Conservation (phyloP, 495 filamentous ascomycete species). For the Aspergillus panamensis region DNA sequence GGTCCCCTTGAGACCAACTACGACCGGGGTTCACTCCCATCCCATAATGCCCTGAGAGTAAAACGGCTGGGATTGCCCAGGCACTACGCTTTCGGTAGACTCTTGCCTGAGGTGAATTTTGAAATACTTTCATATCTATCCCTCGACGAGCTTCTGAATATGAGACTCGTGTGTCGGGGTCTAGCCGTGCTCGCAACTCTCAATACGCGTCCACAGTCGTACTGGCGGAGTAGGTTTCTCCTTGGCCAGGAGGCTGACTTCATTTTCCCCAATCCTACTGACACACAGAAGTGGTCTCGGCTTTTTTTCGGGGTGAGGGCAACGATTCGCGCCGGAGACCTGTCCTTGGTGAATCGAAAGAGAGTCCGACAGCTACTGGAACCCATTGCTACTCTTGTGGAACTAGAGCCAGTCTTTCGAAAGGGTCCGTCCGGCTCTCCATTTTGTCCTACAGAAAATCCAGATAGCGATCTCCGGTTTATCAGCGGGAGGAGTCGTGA, state of each 20-base stretch:
- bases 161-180: conserved; percentile 13
- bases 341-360: conserved; percentile 15
- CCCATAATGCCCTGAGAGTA: background rate
- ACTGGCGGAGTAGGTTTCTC: conserved; percentile 20
- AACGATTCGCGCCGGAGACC: background rate
- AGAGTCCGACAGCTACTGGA: conserved; percentile 58
- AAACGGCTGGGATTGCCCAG: background rate
- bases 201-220: conserved; percentile 14
- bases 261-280: conserved; percentile 10
- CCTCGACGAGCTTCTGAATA: background rate
- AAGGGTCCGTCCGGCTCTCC: conserved; percentile 1
- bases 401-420: background rate
- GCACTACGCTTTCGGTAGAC: conserved; percentile 2
- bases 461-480: background rate
- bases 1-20: too few relatives aligned
- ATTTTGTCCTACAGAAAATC: background rate
- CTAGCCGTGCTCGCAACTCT: conserved; percentile 1
- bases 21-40: too few relatives aligned
- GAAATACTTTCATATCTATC: conserved; percentile 17
- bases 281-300: conserved; percentile 11
- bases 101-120: conserved; percentile 7
- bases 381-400: conserved; percentile 53
- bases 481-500: background rate
- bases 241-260: conserved; percentile 24
- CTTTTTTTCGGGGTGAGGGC: conserved; percentile 14